phyloP scores from a whole-genome alignment of 2,329 filamentous ascomycete species.

The Alternaria gaisen region DNA sequence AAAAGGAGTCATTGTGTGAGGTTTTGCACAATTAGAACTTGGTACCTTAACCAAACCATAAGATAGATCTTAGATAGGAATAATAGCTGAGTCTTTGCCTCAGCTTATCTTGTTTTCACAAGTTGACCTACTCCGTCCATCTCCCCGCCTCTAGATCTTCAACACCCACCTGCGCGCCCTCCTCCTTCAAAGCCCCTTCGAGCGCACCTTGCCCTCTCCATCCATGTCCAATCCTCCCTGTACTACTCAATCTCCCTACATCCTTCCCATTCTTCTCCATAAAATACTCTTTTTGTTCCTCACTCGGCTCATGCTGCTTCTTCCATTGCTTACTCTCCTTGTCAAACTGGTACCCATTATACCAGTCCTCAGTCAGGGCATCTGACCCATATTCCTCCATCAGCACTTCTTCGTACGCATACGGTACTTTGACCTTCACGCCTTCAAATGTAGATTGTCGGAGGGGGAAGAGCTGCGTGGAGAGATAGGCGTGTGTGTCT shows the following conservation, averaged over 20 bases:
- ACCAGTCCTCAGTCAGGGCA: constrained; percentile 58
- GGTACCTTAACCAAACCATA: neutral
- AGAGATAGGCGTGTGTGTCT: constrained; percentile 64
- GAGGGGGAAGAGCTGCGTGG: constrained; percentile 65
- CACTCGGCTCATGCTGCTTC: neutral
- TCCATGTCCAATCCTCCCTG: constrained; percentile 1
- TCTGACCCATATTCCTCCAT: constrained; percentile 63
- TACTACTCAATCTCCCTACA: constrained; percentile 1
- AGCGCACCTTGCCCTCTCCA: constrained; percentile 6
- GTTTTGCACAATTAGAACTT: neutral
- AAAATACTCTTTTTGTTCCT: constrained; percentile 1
- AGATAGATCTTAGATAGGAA: neutral
- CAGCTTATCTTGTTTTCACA: neutral
- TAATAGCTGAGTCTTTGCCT: neutral
- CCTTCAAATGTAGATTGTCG: constrained; percentile 64
- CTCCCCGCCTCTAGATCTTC: neutral
- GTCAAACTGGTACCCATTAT: constrained; percentile 56
- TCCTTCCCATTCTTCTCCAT: constrained; percentile 7
- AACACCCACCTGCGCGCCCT: neutral
- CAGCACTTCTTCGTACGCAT: constrained; percentile 63
- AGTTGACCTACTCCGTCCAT: neutral
- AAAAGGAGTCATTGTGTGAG: neutral
- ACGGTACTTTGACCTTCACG: constrained; percentile 64
- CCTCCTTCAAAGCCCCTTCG: neutral
- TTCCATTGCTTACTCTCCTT: constrained; percentile 39